Percentiles rank a stretch among this genome's conserved stretches.
Conservation (phyloP, 805 yeast species). For the Yamadazyma takamatsuzukensis region DNA sequence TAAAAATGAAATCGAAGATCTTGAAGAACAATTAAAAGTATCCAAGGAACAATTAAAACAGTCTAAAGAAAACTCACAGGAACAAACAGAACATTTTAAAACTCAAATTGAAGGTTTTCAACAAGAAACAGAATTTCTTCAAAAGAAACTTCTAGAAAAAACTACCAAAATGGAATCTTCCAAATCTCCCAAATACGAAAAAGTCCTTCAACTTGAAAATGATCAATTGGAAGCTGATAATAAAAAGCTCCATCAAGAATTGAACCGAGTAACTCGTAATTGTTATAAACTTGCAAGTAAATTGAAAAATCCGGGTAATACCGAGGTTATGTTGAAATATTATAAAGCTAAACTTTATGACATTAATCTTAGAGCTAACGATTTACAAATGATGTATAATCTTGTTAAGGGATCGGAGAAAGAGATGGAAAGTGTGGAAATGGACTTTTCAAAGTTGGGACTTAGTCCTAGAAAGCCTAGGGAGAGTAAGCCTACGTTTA, state of each 20-base stretch:
- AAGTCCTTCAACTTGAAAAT: constrained; percentile 26
- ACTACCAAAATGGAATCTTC: no score
- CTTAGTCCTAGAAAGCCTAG: neutral
- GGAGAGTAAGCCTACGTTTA: constrained; percentile 22
- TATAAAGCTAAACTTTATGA: constrained; percentile 48
- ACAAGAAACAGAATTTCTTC: constrained; percentile 21
- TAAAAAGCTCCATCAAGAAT: constrained; percentile 25
- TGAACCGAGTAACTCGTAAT: constrained; percentile 24
- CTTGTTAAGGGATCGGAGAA: constrained; percentile 26
- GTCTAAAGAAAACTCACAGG: constrained; percentile 15
- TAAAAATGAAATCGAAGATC: constrained; percentile 1
- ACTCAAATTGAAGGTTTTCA: constrained; percentile 18
- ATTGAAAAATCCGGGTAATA: constrained; percentile 13
- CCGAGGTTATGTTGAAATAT: constrained; percentile 40
- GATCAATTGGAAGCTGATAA: constrained; percentile 24
- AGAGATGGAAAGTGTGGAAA: constrained; percentile 22
- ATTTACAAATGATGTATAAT: constrained; percentile 31
- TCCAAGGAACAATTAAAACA: neutral
- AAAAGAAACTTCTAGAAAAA: constrained; percentile 22
- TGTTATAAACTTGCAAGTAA: constrained; percentile 28
- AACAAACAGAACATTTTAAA: no score
- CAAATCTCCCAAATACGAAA: constrained; percentile 29
- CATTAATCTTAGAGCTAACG: constrained; percentile 30
- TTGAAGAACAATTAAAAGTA: constrained; percentile 1
- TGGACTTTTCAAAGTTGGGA: constrained; percentile 19